Conservation (phyloP, 345 rosid species). For the Tarenaya hassleriana region DNA sequence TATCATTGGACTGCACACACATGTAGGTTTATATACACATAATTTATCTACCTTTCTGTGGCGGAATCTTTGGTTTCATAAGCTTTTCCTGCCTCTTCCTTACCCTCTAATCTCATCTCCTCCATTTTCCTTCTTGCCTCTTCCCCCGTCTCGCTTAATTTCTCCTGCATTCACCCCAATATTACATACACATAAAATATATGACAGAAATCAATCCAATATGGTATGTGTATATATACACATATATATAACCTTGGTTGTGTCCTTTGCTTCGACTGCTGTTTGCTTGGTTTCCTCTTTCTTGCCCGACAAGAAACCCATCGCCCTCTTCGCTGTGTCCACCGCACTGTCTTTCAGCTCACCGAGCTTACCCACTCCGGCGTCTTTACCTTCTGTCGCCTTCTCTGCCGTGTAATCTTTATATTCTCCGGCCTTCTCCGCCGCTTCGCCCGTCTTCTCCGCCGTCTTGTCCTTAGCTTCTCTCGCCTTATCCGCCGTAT, state of each 20-base stretch:
- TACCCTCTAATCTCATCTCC: conserved; percentile 39
- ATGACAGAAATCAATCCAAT: too few species aligned
- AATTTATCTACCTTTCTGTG: background rate
- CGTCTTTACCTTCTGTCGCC: conserved; percentile 33
- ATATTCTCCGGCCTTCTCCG: conserved; percentile 23
- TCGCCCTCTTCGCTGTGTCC: conserved; percentile 51
- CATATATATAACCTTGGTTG: background rate
- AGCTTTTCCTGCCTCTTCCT: conserved; percentile 25
- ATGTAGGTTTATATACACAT: too few species aligned
- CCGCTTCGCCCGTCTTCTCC: conserved; percentile 16
- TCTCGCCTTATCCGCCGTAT: conserved; percentile 17
- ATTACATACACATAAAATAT: background rate
- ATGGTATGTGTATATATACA: too few species aligned
- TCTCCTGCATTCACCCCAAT: conserved; percentile 24
- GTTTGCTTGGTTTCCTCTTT: conserved; percentile 50
- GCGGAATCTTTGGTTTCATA: conserved; percentile 20
- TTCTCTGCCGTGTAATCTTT: conserved; percentile 26
- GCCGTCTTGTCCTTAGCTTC: conserved; percentile 28
- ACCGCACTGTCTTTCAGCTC: conserved; percentile 48
- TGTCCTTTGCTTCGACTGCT: conserved; percentile 39
- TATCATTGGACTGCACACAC: too few species aligned
- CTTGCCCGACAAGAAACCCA: conserved; percentile 46
- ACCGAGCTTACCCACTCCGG: conserved; percentile 29
- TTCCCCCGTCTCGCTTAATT: conserved; percentile 40
- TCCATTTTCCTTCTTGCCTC: conserved; percentile 46